Base-by-base conservation (phyloP, 345 rosid genomes). In the Combretum micranthum region DNA sequence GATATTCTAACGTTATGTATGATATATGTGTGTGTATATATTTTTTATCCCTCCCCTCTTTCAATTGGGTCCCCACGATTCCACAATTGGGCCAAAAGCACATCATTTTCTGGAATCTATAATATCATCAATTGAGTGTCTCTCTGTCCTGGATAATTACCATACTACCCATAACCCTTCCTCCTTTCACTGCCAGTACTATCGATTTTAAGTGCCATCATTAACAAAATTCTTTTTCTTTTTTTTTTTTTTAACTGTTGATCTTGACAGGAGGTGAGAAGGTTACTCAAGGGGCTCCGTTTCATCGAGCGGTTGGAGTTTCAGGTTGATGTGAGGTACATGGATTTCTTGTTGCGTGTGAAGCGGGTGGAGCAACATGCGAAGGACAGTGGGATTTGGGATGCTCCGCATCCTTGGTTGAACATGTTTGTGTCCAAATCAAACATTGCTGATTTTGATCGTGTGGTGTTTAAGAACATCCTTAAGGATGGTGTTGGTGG, bases 351-450 rank as follows among this genome's bases (percentile, higher is more conserved):
- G 49, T 55, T 80, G 60, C 83, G 99, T 13, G 99, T 92, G 52
- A 85, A 80, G 57, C 79, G 52, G 0, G 71, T 42, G 10, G 99
- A 92, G 66, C 79, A 64, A 23, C 64, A 73, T 2, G 96, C 96
- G 0, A 81, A 65, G 61, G 79, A 76, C 46, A 76, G 26, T 39
- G 96, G 97, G 23, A 67, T 77, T 12, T 89, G 99, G 97, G 94
- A 86, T 42, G 65, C 82, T 15, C 91, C 99, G 3, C 99, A 92
- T 78, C 99, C 99, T 20, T 92, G 99, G 99, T 60, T 92, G 67
- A 92, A 92, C 65, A 64, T 92, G 55, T 81, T 88, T 52, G 85
- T 92, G 51, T 83, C 99, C 12, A 76, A 73, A 47, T 48, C 61
- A 0, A 78, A 82, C 63, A 85, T 92, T 11, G 81, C 52, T 1